Conservation (phyloP, 1,284 basidiomycete species). For the Bothia castanella region DNA sequence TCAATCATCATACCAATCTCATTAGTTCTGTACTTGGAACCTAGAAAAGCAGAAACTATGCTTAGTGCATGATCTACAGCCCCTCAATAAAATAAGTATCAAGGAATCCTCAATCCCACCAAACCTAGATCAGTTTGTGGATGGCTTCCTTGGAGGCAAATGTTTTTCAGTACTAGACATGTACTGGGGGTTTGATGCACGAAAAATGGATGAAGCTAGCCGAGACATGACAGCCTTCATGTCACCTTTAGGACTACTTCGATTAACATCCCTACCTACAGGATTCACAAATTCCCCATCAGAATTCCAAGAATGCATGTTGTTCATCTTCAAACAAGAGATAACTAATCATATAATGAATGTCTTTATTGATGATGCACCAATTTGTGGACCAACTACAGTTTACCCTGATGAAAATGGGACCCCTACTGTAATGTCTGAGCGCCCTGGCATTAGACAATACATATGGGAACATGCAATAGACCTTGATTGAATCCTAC, state of each 20-base stretch:
- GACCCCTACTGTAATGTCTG: conserved; percentile 24
- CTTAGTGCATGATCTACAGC: too few species aligned
- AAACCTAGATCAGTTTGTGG: too few species aligned
- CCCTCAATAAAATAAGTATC: too few species aligned
- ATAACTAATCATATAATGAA: conserved; percentile 30
- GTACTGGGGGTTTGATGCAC: conserved; percentile 10
- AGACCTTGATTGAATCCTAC: conserved; percentile 20
- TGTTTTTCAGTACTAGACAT: too few species aligned
- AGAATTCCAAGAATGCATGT: conserved; percentile 24
- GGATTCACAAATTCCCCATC: conserved; percentile 35
- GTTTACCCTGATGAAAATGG: conserved; percentile 21
- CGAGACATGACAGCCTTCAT: conserved; percentile 29
- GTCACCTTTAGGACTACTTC: conserved; percentile 19
- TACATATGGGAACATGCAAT: conserved; percentile 27
- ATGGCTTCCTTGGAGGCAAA: too few species aligned
- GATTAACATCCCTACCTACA: conserved; percentile 33
- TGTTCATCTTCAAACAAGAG: conserved; percentile 34
- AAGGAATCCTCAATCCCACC: too few species aligned
- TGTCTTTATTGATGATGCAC: conserved; percentile 8
- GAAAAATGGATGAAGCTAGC: conserved; percentile 2
- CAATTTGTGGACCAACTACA: conserved; percentile 6
- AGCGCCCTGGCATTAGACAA: conserved; percentile 28
- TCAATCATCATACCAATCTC: too few species aligned
- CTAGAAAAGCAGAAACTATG: too few species aligned
- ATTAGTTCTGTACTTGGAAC: too few species aligned